phyloP scores from a whole-genome alignment of 169 alveolate species.

The Plasmodium gallinaceum region DNA sequence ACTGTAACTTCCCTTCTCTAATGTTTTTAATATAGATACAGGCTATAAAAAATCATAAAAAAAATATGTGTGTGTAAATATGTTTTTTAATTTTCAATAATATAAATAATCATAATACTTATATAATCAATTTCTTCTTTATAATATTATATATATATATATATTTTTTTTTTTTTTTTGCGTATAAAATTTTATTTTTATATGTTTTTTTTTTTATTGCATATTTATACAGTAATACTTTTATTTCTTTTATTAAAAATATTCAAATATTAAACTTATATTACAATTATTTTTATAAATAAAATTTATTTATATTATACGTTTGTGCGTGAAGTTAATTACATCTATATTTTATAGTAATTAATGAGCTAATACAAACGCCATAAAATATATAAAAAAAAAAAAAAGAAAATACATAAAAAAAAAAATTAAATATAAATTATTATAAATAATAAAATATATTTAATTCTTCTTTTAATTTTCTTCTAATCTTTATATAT shows the following conservation, averaged over 20 bases:
- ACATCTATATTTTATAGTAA: constrained; percentile 33
- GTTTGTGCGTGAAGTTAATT: constrained; percentile 74
- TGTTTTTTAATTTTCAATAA: no score
- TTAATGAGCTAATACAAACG: constrained; percentile 68
- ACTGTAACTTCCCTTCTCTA: constrained; percentile 43
- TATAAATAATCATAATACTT: no score
- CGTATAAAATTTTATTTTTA: no score
- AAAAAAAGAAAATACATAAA: neutral
- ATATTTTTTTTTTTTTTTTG: no score
- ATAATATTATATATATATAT: no score
- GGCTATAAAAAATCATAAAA: constrained; percentile 7
- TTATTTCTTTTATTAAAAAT: no score
- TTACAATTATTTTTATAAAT: no score
- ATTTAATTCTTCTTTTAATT: neutral
- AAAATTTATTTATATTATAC: constrained; percentile 1
- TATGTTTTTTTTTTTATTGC: no score
- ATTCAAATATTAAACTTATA: no score
- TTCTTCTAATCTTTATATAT: constrained; percentile 10
- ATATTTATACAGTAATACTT: no score
- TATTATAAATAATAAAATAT: neutral
- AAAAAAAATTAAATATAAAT: neutral
- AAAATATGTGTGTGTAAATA: no score
- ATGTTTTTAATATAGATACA: constrained; percentile 57
- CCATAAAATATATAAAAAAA: constrained; percentile 1
- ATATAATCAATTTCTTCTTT: no score